phyloP scores from a whole-genome alignment of 257 asterid genomes.

The Fraxinus pennsylvanica region DNA sequence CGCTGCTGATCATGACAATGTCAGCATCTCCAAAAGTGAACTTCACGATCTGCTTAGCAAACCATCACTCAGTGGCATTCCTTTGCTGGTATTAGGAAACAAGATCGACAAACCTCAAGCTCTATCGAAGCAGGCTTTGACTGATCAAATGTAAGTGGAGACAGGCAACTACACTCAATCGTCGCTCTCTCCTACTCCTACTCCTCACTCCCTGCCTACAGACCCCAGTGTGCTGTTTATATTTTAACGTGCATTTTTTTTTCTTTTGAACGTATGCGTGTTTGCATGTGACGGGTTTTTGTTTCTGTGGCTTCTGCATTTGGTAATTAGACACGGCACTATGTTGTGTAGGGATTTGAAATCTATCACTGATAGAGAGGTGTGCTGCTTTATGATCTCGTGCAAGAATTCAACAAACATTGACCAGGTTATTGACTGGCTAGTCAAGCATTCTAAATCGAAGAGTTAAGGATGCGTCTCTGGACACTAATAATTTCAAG shows the following conservation, averaged over 20 bases:
- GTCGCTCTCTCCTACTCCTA: background rate
- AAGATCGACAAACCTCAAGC: conserved; percentile 83
- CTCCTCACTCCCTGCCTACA: too few relatives aligned
- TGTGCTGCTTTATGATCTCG: conserved; percentile 98
- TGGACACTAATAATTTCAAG: conserved; percentile 21
- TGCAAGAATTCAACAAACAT: conserved; percentile 95
- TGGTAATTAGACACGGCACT: conserved; percentile 2
- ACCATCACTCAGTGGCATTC: conserved; percentile 85
- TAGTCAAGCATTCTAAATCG: conserved; percentile 88
- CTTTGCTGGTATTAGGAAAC: conserved; percentile 90
- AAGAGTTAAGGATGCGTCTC: conserved; percentile 54
- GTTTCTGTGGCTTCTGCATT: background rate
- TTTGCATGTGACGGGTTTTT: background rate
- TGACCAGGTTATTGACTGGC: conserved; percentile 95
- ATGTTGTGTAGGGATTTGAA: conserved; percentile 69
- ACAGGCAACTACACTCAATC: background rate
- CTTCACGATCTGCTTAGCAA: conserved; percentile 89
- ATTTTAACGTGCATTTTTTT: background rate
- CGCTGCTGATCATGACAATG: conserved; percentile 90
- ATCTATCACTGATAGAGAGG: conserved; percentile 85
- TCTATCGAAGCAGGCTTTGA: conserved; percentile 75
- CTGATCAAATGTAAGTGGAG: conserved; percentile 76
- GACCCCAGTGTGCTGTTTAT: too few relatives aligned
- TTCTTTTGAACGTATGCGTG: background rate
- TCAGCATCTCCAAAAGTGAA: conserved; percentile 74